Conservation (phyloP, 2,329 filamentous ascomycete species). For the Ambrosiella cleistominuta region DNA sequence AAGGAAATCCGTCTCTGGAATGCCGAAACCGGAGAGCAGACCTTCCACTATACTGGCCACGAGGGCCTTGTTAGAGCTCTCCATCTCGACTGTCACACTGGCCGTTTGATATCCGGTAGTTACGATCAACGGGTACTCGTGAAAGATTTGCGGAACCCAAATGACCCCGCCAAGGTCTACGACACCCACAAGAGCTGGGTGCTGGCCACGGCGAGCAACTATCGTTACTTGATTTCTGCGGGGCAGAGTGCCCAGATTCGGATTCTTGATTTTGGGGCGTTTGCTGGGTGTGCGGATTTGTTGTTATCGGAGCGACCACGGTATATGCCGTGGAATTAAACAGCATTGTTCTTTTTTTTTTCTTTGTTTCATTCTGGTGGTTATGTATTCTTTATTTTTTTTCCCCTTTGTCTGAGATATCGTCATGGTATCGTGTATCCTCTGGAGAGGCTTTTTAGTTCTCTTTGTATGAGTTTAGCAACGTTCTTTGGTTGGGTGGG, state of each 20-base stretch:
- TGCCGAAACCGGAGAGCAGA: constrained; percentile 69
- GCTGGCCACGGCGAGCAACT: constrained; percentile 86
- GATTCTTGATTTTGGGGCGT: constrained; percentile 76
- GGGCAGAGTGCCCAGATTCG: constrained; percentile 86
- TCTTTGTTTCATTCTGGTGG: too few relatives aligned
- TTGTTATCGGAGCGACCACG: constrained; percentile 28
- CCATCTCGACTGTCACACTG: constrained; percentile 75
- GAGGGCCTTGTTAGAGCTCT: constrained; percentile 72
- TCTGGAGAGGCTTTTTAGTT: too few relatives aligned
- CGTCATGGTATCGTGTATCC: too few relatives aligned
- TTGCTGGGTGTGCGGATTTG: constrained; percentile 36
- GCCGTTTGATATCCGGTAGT: constrained; percentile 73
- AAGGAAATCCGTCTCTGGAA: constrained; percentile 93
- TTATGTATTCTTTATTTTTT: too few relatives aligned
- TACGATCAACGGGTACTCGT: constrained; percentile 95
- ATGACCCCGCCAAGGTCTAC: constrained; percentile 68
- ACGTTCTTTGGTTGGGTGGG: too few relatives aligned
- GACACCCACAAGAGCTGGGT: constrained; percentile 97
- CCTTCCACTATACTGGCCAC: constrained; percentile 69
- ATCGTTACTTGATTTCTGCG: constrained; percentile 82
- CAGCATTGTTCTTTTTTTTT: neutral
- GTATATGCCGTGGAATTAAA: neutral
- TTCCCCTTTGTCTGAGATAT: too few relatives aligned
- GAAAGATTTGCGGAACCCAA: constrained; percentile 68
- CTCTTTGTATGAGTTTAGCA: too few relatives aligned